Conservation (phyloP, 495 filamentous ascomycete species). For the Astrothelium subdiscretum region DNA sequence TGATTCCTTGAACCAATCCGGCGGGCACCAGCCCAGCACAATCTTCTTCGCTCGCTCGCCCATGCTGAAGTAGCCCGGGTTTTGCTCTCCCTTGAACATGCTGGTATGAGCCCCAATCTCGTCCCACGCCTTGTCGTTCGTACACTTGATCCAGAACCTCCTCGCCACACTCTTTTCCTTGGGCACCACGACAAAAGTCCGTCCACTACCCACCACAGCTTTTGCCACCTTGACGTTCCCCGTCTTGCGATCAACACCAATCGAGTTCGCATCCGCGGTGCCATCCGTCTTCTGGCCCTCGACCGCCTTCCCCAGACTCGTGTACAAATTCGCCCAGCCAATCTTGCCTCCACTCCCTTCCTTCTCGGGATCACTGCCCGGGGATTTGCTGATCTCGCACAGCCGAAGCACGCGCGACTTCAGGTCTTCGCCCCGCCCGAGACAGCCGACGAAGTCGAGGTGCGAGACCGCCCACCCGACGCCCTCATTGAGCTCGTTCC, state of each 20-base stretch:
- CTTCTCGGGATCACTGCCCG: slow-evolving; percentile 35
- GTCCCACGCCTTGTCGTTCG: slow-evolving; percentile 67
- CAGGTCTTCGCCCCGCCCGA: slow-evolving; percentile 67
- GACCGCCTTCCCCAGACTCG: slow-evolving; percentile 54
- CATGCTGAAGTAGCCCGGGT: slow-evolving; percentile 65
- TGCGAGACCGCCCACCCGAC: slow-evolving; percentile 77
- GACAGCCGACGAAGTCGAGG: slow-evolving; percentile 88
- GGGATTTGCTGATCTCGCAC: background rate
- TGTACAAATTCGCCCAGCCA: slow-evolving; percentile 73
- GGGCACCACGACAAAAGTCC: slow-evolving; percentile 81
- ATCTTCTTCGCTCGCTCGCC: background rate
- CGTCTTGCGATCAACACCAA: slow-evolving; percentile 24
- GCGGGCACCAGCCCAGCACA: background rate
- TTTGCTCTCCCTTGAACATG: slow-evolving; percentile 76
- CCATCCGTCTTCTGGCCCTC: slow-evolving; percentile 27
- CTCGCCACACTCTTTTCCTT: slow-evolving; percentile 28
- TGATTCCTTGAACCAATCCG: background rate
- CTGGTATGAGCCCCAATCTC: slow-evolving; percentile 75
- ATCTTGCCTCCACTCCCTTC: slow-evolving; percentile 45
- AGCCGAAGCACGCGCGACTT: slow-evolving; percentile 42
- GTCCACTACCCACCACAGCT: slow-evolving; percentile 43
- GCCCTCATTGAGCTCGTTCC: slow-evolving; percentile 60
- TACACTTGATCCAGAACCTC: slow-evolving; percentile 48
- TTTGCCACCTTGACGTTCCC: slow-evolving; percentile 28
- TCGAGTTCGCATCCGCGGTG: slow-evolving; percentile 12